phyloP scores from a whole-genome alignment of 2,329 filamentous ascomycete genomes.

The Cordyceps fumosorosea region DNA sequence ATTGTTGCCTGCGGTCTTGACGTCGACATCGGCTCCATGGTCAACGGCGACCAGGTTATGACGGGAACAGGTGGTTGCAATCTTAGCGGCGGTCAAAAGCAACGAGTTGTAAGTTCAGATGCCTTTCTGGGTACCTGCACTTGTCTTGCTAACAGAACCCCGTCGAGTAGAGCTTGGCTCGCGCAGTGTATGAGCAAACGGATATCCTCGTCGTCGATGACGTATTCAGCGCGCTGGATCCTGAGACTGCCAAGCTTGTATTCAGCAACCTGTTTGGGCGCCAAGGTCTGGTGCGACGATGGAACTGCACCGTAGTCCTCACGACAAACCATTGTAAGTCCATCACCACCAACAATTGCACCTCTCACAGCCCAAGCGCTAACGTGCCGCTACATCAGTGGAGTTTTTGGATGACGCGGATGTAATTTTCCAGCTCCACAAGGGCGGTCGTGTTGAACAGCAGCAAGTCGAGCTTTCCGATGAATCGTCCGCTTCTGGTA shows the following conservation, averaged over 20 bases:
- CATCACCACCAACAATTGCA: background rate
- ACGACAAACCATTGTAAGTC: constrained; percentile 5
- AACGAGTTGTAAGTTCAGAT: constrained; percentile 4
- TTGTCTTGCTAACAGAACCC: no score
- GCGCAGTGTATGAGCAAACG: background rate
- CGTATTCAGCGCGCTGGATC: constrained; percentile 1
- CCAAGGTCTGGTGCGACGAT: background rate
- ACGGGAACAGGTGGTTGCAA: constrained; percentile 3
- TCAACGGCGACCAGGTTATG: background rate
- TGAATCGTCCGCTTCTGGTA: background rate
- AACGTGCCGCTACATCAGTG: background rate
- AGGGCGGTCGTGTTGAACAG: background rate
- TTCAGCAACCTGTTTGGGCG: background rate
- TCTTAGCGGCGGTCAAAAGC: constrained; percentile 9
- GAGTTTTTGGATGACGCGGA: background rate
- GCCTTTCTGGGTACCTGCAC: background rate
- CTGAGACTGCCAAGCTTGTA: background rate
- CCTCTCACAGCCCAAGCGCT: background rate
- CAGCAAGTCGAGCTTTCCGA: background rate
- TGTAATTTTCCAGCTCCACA: background rate
- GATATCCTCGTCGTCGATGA: constrained; percentile 5
- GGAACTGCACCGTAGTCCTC: constrained; percentile 2
- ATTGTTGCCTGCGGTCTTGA: background rate
- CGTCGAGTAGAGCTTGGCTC: constrained; percentile 3
- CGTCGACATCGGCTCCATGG: background rate